Evolutionary conservation across 306 rosid species (phyloP), one percentile per base, ranked within the genome.

Genomic region (Hippophae tibetana): DNA sequence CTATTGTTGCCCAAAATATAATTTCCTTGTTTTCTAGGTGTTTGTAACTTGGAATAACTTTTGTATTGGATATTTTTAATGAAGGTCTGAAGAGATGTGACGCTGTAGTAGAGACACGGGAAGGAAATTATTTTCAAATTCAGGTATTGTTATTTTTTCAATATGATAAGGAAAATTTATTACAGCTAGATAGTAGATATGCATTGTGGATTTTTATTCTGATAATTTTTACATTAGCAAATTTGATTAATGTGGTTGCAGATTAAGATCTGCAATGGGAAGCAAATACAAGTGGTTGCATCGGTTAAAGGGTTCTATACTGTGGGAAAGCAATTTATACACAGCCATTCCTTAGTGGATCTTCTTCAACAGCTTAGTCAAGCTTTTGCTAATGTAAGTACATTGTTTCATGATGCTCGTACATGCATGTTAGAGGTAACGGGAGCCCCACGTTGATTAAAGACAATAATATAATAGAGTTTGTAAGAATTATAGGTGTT

Each of bases 201-300:
- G 3, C 10, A 9, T 13, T 13, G 13, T 31, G 45, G 7, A 14
- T 53, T 45, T 46, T 65, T 10, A 8, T 65, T 56, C 38, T 31
- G 7, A 43, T 6, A 8, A 0, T 25, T 25, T 46, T 9, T 46
- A 11, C n/a, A 27, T 13, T 6, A 48, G 47, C 26, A 7, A 13
- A 47, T 55, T 64, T 54, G 62, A 7, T 10, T 23, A 63, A 41
- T 60, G 58, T 58, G 54, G 45, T 66, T 72, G 82, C 84, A 90
- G 98, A 79, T 88, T 49, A 92, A 80, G 78, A 87, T 92, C 50
- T 80, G 95, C 78, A 92, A 87, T 64, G 98, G 98, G 43, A 92
- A 88, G 76, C 75, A 76, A 58, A 62, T 92, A 69, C 93, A 80
- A 69, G 98, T 83, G 69, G 78, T 81, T 60, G 88, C 85, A 64